Evolutionary conservation across 371 early-diverging fungal genomes (phyloP).

Genomic region (Chytridium lagenaria): DNA sequence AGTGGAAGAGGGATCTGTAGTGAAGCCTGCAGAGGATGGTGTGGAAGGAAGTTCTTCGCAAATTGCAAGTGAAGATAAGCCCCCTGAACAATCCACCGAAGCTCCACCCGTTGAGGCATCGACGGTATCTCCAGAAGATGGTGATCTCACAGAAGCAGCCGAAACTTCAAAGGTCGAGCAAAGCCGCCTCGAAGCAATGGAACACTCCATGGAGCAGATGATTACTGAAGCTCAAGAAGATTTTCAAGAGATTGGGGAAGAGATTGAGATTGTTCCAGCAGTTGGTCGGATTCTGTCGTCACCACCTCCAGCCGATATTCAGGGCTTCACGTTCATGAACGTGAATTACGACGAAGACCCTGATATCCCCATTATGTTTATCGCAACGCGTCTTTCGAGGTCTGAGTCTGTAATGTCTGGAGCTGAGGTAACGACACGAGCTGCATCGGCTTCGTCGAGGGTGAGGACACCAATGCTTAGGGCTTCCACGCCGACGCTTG

Average conservation of each 20-base stretch:
- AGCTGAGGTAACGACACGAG: background rate
- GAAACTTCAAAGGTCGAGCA: background rate
- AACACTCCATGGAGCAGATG: slow-evolving; percentile 9
- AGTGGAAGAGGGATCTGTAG: background rate
- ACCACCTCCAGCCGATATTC: slow-evolving; percentile 24
- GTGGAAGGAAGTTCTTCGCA: background rate
- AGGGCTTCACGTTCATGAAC: slow-evolving; percentile 29
- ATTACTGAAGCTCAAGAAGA: slow-evolving; percentile 7
- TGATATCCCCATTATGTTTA: slow-evolving; percentile 2
- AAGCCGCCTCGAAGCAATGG: slow-evolving; percentile 5
- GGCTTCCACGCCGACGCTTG: slow-evolving; percentile 30
- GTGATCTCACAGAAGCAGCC: background rate
- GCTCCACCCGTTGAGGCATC: background rate
- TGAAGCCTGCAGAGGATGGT: background rate
- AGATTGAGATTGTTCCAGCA: slow-evolving; percentile 35
- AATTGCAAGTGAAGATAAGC: background rate
- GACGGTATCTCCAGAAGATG: background rate
- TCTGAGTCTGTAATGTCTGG: slow-evolving; percentile 13
- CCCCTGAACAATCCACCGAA: background rate
- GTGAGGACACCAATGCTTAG: slow-evolving; percentile 33
- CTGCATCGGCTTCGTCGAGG: background rate
- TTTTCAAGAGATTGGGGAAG: slow-evolving; percentile 30
- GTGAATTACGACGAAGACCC: slow-evolving; percentile 25
- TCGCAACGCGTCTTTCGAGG: slow-evolving; percentile 3
- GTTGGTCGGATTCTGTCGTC: slow-evolving; percentile 27